Percentiles rank a stretch among this genome's conserved stretches.
phyloP scores from a whole-genome alignment of 2,329 filamentous ascomycete genomes.

The Didymella segeticola region DNA sequence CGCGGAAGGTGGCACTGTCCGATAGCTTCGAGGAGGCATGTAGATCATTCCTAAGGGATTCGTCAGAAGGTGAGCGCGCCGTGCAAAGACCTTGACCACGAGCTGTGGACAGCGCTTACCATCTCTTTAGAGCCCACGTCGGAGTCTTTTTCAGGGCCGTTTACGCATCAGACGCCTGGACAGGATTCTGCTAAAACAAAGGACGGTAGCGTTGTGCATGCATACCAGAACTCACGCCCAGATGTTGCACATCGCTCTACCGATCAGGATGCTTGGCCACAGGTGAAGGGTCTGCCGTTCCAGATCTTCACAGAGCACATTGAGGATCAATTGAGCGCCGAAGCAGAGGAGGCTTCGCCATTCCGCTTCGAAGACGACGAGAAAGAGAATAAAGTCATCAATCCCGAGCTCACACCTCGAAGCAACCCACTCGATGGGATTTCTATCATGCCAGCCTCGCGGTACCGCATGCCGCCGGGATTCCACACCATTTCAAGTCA shows the following conservation, averaged over 20 bases:
- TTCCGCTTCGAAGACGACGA: slow-evolving; percentile 29
- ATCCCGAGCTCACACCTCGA: slow-evolving; percentile 4
- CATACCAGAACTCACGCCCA: neutral
- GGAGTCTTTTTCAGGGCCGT: neutral
- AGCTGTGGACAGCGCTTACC: neutral
- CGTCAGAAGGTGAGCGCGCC: neutral
- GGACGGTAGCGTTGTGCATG: neutral
- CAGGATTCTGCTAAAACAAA: neutral
- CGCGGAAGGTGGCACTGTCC: too few relatives aligned
- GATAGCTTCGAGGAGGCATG: neutral
- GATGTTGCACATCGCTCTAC: neutral
- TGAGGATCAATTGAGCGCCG: slow-evolving; percentile 26
- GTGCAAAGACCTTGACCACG: neutral
- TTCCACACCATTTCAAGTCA: neutral
- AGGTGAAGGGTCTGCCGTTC: slow-evolving; percentile 20
- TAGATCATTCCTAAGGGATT: neutral
- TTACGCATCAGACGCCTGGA: neutral
- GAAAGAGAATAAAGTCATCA: slow-evolving; percentile 27
- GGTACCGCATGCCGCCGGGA: slow-evolving; percentile 11
- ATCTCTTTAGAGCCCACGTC: neutral
- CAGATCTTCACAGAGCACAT: slow-evolving; percentile 25
- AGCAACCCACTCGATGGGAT: slow-evolving; percentile 13
- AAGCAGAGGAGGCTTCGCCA: slow-evolving; percentile 26
- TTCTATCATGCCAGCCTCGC: slow-evolving; percentile 24
- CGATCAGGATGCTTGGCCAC: slow-evolving; percentile 14